A percentile compares a stretch with the other conserved stretches of the same genome.
Evolutionary conservation across 495 filamentous ascomycete species (phyloP).

Genomic region (Podospora bellae-mahoneyi): DNA sequence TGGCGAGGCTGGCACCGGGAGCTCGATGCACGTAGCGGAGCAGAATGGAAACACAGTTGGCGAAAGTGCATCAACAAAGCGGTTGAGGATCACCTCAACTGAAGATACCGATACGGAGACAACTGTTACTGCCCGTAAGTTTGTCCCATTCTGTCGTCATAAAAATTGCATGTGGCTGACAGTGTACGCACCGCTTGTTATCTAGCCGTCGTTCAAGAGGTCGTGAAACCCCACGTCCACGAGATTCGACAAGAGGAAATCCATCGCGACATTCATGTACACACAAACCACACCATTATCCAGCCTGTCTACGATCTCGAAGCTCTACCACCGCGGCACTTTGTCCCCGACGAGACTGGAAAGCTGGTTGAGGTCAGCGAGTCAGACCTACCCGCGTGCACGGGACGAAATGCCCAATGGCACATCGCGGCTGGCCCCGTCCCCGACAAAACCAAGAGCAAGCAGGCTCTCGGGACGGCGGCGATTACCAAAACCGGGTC

Average conservation of each 20-base stretch:
- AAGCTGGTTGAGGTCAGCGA: slow-evolving; percentile 9
- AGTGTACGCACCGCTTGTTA: no score
- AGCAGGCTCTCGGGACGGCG: not conserved
- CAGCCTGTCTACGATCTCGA: slow-evolving; percentile 53
- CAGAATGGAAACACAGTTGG: not conserved
- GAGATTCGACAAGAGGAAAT: slow-evolving; percentile 50
- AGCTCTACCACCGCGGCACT: slow-evolving; percentile 28
- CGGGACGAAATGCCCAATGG: slow-evolving; percentile 6
- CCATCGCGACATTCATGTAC: slow-evolving; percentile 54
- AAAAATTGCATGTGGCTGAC: no score
- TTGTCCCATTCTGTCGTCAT: not conserved
- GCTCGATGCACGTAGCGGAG: not conserved
- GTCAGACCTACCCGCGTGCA: slow-evolving; percentile 9
- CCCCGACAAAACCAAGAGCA: not conserved
- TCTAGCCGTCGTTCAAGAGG: slow-evolving; percentile 54
- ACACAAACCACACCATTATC: slow-evolving; percentile 52
- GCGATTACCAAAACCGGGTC: not conserved
- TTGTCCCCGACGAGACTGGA: slow-evolving; percentile 14
- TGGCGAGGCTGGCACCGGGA: not conserved
- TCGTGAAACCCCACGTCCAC: slow-evolving; percentile 43
- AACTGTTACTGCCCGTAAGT: not conserved
- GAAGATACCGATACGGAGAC: not conserved
- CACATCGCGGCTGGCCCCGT: not conserved
- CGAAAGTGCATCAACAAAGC: not conserved
- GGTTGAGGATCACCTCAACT: not conserved